Evolutionary conservation across 2,329 filamentous ascomycete species (phyloP).

Genomic region (Trichoderma sp.): DNA sequence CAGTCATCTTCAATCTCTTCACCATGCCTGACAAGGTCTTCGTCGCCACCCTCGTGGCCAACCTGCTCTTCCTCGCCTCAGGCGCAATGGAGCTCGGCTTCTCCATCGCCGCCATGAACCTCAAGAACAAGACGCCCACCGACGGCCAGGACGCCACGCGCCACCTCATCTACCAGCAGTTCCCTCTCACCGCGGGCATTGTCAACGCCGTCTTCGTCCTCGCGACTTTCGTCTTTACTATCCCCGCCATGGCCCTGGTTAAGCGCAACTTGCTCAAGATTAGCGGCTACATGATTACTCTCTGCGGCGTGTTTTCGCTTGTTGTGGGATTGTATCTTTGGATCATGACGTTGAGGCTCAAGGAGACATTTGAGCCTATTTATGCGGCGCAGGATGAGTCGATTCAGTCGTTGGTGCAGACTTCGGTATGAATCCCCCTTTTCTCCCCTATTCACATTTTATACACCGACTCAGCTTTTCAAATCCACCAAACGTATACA

Average conservation of each 20-base stretch:
- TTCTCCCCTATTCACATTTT: neutral
- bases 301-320: constrained; percentile 63
- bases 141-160: constrained; percentile 50
- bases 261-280: constrained; percentile 68
- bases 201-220: constrained; percentile 72
- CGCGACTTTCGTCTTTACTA: constrained; percentile 63
- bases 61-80: constrained; percentile 52
- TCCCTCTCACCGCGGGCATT: constrained; percentile 64
- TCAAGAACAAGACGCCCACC: constrained; percentile 42
- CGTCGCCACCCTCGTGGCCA: constrained; percentile 46
- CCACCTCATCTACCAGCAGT: constrained; percentile 52
- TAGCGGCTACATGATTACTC: constrained; percentile 62
- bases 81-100: constrained; percentile 56
- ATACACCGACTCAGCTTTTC: neutral
- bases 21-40: constrained; percentile 57
- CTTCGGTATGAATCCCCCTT: constrained; percentile 51
- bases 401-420: constrained; percentile 69
- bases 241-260: constrained; percentile 69
- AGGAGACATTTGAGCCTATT: constrained; percentile 58
- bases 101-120: constrained; percentile 50
- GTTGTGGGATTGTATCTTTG: constrained; percentile 66
- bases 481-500: neutral
- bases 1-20: neutral
- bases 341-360: constrained; percentile 70
- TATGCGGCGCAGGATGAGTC: constrained; percentile 58